Percentiles rank a stretch among this genome's conserved stretches.
Conservation (phyloP, 1,284 basidiomycete species). For the Afroboletus lepidellus region DNA sequence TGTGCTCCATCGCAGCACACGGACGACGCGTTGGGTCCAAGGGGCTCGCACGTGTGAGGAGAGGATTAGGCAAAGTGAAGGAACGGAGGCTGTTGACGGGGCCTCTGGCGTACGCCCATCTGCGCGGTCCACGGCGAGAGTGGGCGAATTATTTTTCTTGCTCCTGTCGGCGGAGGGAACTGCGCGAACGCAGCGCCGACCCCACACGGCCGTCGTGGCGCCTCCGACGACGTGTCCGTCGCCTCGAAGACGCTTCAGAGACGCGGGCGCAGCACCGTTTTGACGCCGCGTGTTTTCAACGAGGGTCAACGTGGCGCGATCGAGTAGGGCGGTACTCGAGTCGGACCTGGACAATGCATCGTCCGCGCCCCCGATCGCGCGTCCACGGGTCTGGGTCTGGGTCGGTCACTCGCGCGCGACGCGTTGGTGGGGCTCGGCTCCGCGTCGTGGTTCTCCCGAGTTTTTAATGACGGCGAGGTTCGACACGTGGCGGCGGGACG, state of each 20-base stretch:
- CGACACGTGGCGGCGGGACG: conserved; percentile 2
- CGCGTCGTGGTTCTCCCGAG: conserved; percentile 5
- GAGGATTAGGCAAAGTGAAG: background rate
- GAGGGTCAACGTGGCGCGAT: conserved; percentile 13
- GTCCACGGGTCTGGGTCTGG: background rate
- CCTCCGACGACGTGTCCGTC: too few relatives aligned
- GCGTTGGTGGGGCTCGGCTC: conserved; percentile 7
- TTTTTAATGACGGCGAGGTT: background rate
- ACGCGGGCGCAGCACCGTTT: conserved; percentile 16
- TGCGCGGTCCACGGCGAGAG: background rate
- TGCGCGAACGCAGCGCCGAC: too few relatives aligned
- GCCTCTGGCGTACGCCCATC: conserved; percentile 6
- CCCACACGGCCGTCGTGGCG: too few relatives aligned
- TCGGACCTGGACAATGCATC: background rate
- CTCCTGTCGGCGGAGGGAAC: too few relatives aligned
- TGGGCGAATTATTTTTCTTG: background rate
- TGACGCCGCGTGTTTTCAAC: conserved; percentile 25
- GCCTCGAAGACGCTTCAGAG: too few relatives aligned
- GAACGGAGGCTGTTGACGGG: background rate
- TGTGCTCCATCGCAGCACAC: conserved; percentile 12
- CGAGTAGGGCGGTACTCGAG: conserved; percentile 9
- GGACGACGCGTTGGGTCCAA: background rate
- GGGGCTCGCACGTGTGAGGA: conserved; percentile 6
- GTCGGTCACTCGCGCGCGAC: background rate
- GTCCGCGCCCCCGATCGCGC: conserved; percentile 6